Base-by-base conservation (phyloP, 176 grass and related monocot genomes). In the Hordeum marinum region DNA sequence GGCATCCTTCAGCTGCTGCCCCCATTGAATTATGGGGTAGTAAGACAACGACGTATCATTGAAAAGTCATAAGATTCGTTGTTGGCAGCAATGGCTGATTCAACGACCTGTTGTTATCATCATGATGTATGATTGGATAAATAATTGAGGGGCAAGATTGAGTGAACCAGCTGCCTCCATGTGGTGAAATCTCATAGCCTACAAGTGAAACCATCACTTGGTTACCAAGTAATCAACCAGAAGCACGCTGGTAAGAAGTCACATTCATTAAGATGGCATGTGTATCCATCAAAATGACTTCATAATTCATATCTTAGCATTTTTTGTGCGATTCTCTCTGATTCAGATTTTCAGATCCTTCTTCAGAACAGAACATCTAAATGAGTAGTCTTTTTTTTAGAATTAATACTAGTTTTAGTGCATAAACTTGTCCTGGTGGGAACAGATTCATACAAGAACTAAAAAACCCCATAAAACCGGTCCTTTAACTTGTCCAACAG, bases 61-160 rank as follows among this genome's bases (percentile, higher is more conserved):
- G 3, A 74, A 74, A 55, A 55, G 17, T 57, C 54, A 57, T 57
- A 57, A 57, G 54, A 21, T 80, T 64, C 40, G 65, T 80, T 46
- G 60, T 48, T 45, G 15, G 39, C 10, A 63, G 54, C n/a, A n/a
- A 31, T 6, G 24, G 39, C 59, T 64, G 24, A 80, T 65, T 64
- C 27, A 25, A 21, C 25, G 34, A 4, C 21, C 5, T 40, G 11
- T 24, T 61, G 34, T 61, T 60, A 61, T 61, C 75, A 25, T 39
- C 54, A 39, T 78, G 52, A 59, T 61, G 34, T 26, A 17, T 61
- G 55, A 25, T 61, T 61, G 76, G 35, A 37, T 78, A 25, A 20
- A 78, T 39, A 78, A 78, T 25, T 41, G 59, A 61, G 34, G 34
- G 55, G 34, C 75, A 78, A 78, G 75, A 61, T 61, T 40, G 34